Conservation (phyloP, 768 basidiomycete species). For the Agrocybe pediades region DNA sequence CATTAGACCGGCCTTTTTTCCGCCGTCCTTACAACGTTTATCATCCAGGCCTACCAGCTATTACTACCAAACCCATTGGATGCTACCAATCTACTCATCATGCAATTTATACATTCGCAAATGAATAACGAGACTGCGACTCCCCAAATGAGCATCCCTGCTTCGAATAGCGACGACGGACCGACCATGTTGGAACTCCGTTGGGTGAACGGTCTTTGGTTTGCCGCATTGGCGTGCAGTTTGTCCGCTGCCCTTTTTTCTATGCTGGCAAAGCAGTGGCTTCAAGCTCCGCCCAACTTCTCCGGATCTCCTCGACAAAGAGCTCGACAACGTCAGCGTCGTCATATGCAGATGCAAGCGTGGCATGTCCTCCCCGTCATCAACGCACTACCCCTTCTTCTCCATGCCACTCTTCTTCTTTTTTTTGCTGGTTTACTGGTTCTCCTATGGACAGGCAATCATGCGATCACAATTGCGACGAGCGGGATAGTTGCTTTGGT, state of each 20-base stretch:
- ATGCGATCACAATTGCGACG: slow-evolving; percentile 31
- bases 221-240: slow-evolving; percentile 39
- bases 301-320: slow-evolving; percentile 37
- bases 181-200: slow-evolving; percentile 23
- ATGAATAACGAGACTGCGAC: not conserved
- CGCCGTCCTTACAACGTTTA: slow-evolving; percentile 41
- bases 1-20: slow-evolving; percentile 41
- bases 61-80: slow-evolving; percentile 30
- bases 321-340: slow-evolving; percentile 35
- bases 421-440: slow-evolving; percentile 41
- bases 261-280: slow-evolving; percentile 47
- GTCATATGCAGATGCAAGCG: slow-evolving; percentile 30
- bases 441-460: slow-evolving; percentile 34
- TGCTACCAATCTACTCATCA: slow-evolving; percentile 32
- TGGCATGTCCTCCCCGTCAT: slow-evolving; percentile 41
- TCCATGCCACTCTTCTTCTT: slow-evolving; percentile 37
- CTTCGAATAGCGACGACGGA: not conserved
- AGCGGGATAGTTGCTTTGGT: slow-evolving; percentile 33
- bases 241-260: slow-evolving; percentile 41
- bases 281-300: slow-evolving; percentile 30
- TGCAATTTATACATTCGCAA: slow-evolving; percentile 20
- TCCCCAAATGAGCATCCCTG: not conserved
- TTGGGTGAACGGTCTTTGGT: slow-evolving; percentile 47
- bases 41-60: slow-evolving; percentile 39
- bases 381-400: slow-evolving; percentile 35